phyloP scores from a whole-genome alignment of 2,329 filamentous ascomycete genomes.

The Parastagonospora avenae region DNA sequence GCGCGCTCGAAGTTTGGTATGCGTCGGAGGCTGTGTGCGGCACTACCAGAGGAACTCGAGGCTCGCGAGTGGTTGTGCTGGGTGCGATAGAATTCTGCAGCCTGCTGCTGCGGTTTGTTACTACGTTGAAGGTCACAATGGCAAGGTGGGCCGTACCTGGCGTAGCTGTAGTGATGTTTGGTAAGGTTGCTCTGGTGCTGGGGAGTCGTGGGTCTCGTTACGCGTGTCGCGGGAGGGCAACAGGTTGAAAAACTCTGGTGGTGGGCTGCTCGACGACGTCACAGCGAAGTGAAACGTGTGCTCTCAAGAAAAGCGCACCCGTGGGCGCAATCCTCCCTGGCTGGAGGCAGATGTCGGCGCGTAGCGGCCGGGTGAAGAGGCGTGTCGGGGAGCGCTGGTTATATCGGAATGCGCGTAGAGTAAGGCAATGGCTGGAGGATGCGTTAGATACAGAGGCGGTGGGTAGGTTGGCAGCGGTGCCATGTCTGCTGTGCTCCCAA shows the following conservation, averaged over 20 bases:
- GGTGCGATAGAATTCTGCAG: conserved; percentile 40
- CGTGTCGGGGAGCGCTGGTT: conserved; percentile 21
- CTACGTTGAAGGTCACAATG: neutral
- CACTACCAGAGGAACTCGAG: conserved; percentile 59
- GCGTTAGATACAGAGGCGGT: conserved; percentile 28
- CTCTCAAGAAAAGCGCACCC: conserved; percentile 18
- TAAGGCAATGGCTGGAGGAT: conserved; percentile 25
- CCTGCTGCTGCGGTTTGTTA: conserved; percentile 33
- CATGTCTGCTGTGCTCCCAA: conserved; percentile 23
- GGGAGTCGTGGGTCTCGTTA: conserved; percentile 47
- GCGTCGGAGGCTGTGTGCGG: conserved; percentile 57
- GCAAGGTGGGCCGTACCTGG: conserved; percentile 27
- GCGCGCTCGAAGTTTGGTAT: conserved; percentile 56
- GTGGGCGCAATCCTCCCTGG: conserved; percentile 27
- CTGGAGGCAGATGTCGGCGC: conserved; percentile 18
- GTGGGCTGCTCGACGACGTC: conserved; percentile 27
- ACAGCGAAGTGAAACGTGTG: conserved; percentile 23
- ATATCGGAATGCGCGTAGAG: conserved; percentile 20
- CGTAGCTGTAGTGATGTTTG: conserved; percentile 49
- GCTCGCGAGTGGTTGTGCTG: conserved; percentile 52
- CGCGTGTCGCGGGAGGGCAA: conserved; percentile 23
- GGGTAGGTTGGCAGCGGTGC: conserved; percentile 27
- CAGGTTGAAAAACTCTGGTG: conserved; percentile 36
- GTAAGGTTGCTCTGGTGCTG: conserved; percentile 37
- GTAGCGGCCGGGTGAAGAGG: conserved; percentile 10